Evolutionary conservation across 345 rosid genomes (phyloP), one percentile per base, ranked within the genome.

Genomic region (Aurinia saxatilis): DNA sequence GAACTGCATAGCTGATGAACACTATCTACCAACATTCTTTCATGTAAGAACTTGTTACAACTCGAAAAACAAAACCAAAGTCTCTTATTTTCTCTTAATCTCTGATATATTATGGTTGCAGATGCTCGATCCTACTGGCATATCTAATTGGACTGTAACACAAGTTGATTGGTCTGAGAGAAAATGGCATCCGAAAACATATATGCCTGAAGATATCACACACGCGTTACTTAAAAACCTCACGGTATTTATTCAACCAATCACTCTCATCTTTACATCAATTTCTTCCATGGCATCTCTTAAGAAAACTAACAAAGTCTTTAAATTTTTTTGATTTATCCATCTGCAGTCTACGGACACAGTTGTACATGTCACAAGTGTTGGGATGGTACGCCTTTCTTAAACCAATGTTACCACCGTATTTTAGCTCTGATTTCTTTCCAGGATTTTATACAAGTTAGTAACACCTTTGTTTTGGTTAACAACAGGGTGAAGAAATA

Each of bases 141-240:
- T 95, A 23, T 87, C 97, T 19, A 95, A 87, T 66, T 86, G 97
- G 89, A 83, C 96, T 0, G 91, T 84, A 48, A 95, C 99, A 44
- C 86, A 90, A 58, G 99, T 95, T 57, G 99, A 95, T 75, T 95
- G 99, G 99, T 95, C 98, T 9, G 99, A 95, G 75, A 82, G 90
- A 71, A 84, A 90, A 60, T 95, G 98, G 99, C 98, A 95, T 76
- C 98, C 99, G 11, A 95, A 86, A 73, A 84, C 91, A 7, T 95
- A 82, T 66, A 83, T 75, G 79, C 77, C 85, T 47, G 75, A 68
- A 11, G 99, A 95, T 72, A 60, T 88, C 42, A 79, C 81, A 5
- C 78, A 67, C 3, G 88, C 80, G 37, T 89, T 88, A 60, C 54
- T 95, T 50, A 77, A 59, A 76, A 95, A 90, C 71, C 80, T 95